A percentile compares a stretch with the other conserved stretches of the same genome.
These are phyloP conservation scores for Apiospora pterosperma DNA, from an alignment of 2,329 filamentous ascomycete genomes.

Conservation along the genomic window DNA sequence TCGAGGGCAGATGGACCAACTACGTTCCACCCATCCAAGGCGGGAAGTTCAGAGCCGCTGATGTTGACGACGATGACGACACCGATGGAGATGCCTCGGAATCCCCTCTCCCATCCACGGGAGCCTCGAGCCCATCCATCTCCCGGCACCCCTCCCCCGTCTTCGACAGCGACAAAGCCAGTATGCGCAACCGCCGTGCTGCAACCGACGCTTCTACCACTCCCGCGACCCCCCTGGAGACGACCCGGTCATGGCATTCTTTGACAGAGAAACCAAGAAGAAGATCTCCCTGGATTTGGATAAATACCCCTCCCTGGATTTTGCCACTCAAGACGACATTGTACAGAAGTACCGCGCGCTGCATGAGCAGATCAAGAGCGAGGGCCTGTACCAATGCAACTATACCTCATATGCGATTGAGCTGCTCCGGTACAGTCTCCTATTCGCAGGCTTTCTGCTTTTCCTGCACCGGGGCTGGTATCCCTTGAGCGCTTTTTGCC, in stretches of 20 bases:
- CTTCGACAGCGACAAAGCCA: conserved; percentile 39
- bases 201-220: conserved; percentile 24
- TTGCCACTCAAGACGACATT: conserved; percentile 70
- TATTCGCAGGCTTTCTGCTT: conserved; percentile 60
- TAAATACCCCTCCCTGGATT: conserved; percentile 78
- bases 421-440: conserved; percentile 63
- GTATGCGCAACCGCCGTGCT: conserved; percentile 27
- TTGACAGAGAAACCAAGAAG: conserved; percentile 70
- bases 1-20: conserved; percentile 81
- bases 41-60: conserved; percentile 62
- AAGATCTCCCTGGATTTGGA: conserved; percentile 73
- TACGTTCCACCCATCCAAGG: conserved; percentile 91
- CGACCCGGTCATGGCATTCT: conserved; percentile 52
- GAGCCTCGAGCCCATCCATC: conserved; percentile 42
- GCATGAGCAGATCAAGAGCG: conserved; percentile 65
- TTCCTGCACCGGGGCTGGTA: conserved; percentile 66
- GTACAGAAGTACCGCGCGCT: conserved; percentile 78
- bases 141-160: conserved; percentile 51
- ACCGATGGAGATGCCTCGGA: conserved; percentile 17
- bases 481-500: conserved; percentile 63
- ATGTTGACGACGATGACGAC: conserved; percentile 34
- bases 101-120: conserved; percentile 16
- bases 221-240: conserved; percentile 52
- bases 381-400: conserved; percentile 80
- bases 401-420: conserved; percentile 79